These are phyloP conservation scores for Monilinia vaccinii-corymbosi DNA, from an alignment of 2,329 filamentous ascomycete species.

Conservation along the genomic window DNA sequence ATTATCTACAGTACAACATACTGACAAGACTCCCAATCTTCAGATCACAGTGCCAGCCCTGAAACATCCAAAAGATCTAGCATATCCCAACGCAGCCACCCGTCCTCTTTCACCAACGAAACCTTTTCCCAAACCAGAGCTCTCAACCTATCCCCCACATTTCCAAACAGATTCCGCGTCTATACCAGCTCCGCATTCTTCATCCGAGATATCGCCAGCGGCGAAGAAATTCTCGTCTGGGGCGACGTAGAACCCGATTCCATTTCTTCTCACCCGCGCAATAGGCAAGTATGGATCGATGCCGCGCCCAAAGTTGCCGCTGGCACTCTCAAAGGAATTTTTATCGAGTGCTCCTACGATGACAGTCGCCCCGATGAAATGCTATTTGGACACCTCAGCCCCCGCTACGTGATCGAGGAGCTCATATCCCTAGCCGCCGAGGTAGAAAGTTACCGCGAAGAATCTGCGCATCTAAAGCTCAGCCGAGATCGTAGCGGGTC, in stretches of 20 bases:
- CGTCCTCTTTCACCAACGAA: neutral
- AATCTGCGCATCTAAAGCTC: neutral
- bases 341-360: slow-evolving; percentile 94
- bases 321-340: slow-evolving; percentile 67
- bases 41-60: neutral
- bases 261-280: slow-evolving; percentile 72
- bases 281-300: slow-evolving; percentile 74
- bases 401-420: slow-evolving; percentile 73
- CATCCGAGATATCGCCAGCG: slow-evolving; percentile 63
- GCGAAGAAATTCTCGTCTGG: slow-evolving; percentile 80
- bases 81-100: neutral
- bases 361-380: slow-evolving; percentile 67
- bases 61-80: neutral
- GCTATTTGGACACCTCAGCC: slow-evolving; percentile 83
- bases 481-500: too few relatives aligned
- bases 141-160: neutral
- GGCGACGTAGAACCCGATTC: slow-evolving; percentile 93
- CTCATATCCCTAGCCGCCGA: slow-evolving; percentile 55
- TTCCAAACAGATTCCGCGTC: slow-evolving; percentile 40
- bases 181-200: slow-evolving; percentile 92
- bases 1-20: neutral
- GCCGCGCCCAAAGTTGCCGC: slow-evolving; percentile 75
- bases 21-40: neutral
- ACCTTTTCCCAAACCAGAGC: too few relatives aligned
- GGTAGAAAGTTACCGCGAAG: slow-evolving; percentile 10